These are phyloP conservation scores for Buxus sempervirens DNA, from an alignment of 164 flowering plant genomes.

Conservation along the genomic window DNA sequence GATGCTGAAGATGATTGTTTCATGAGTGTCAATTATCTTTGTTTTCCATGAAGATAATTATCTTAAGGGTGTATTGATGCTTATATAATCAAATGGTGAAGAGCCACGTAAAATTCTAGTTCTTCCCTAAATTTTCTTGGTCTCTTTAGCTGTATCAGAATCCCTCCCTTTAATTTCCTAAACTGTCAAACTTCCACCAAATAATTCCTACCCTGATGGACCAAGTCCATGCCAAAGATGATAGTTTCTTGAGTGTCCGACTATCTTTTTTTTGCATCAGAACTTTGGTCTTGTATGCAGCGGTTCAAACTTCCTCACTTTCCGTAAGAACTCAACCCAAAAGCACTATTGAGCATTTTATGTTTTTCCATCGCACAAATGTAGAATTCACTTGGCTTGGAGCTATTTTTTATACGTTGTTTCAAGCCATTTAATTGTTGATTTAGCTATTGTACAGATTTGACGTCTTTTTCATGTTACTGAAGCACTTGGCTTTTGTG, in stretches of 20 bases:
- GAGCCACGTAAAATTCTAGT: too few species aligned
- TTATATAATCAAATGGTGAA: too few species aligned
- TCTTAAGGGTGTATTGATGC: too few species aligned
- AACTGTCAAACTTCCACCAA: too few species aligned
- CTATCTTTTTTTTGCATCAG: not conserved
- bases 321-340: not conserved
- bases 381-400: not conserved
- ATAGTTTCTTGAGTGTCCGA: not conserved
- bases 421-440: not conserved
- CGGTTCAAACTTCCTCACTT: not conserved
- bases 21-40: not conserved
- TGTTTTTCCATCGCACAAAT: not conserved
- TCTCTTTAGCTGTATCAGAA: too few species aligned
- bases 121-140: too few species aligned
- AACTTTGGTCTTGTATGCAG: not conserved
- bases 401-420: not conserved
- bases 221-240: not conserved
- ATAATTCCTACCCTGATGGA: too few species aligned
- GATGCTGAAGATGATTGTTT: not conserved
- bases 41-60: too few species aligned
- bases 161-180: too few species aligned
- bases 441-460: not conserved
- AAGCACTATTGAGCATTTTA: not conserved
- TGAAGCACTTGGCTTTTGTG: conserved; percentile 19
- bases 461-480: not conserved